Conservation (phyloP, 2,329 filamentous ascomycete genomes). For the Plenodomus lindquistii region DNA sequence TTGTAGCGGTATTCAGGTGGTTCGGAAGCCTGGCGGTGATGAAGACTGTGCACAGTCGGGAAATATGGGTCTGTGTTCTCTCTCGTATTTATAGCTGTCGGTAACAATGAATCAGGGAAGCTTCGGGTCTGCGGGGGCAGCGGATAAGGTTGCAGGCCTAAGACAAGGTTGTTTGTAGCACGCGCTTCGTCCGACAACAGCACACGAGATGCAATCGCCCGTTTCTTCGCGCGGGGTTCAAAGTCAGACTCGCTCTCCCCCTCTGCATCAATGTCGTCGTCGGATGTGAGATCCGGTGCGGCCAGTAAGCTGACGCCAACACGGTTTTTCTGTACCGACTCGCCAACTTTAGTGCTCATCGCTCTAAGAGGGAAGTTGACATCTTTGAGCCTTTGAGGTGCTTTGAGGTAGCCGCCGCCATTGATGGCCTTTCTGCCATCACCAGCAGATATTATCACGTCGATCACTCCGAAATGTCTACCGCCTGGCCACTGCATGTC, state of each 20-base stretch:
- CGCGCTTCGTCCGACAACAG: not conserved
- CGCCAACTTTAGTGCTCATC: too few species aligned
- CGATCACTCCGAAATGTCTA: slow-evolving; percentile 43
- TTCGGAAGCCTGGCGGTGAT: too few species aligned
- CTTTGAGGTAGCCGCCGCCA: slow-evolving; percentile 25
- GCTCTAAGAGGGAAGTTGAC: slow-evolving; percentile 13
- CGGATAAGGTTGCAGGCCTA: not conserved
- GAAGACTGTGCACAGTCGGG: too few species aligned
- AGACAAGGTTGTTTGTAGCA: not conserved
- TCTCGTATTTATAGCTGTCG: not conserved
- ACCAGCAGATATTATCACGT: slow-evolving; percentile 43
- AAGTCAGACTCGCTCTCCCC: slow-evolving; percentile 6
- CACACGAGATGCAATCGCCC: not conserved
- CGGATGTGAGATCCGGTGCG: not conserved
- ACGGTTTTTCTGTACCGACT: not conserved
- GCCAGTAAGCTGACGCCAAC: not conserved
- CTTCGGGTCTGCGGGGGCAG: not conserved
- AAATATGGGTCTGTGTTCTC: too few species aligned
- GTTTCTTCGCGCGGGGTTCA: slow-evolving; percentile 6
- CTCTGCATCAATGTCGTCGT: slow-evolving; percentile 9
- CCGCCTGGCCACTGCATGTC: slow-evolving; percentile 36
- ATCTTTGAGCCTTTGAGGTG: slow-evolving; percentile 29
- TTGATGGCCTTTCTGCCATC: slow-evolving; percentile 29
- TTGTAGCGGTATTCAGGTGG: too few species aligned
- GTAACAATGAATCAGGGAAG: not conserved